Evolutionary conservation across 2,329 filamentous ascomycete species (phyloP), one percentile per base, ranked within the genome.

Genomic region (Magnaporthales sp.): DNA sequence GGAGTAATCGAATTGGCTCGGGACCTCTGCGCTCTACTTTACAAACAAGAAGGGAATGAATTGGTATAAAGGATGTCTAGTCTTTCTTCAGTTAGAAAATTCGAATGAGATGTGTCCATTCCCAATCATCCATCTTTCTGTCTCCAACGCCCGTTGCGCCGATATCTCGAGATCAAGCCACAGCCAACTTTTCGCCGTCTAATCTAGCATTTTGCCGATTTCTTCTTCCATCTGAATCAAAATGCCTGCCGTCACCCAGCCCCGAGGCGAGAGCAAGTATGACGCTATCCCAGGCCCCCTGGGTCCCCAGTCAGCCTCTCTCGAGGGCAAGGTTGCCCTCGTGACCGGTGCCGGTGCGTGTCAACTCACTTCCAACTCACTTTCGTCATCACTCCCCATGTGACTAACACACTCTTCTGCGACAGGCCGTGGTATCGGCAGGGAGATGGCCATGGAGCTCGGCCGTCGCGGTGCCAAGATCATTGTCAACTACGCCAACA

Each of bases 371-470:
- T 22, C n/a, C n/a, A 26, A 1, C 54, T 11, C 8, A 10, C 54
- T 26, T 24, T 9, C 8, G 1, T n/a, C 11, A 58, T 58, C 15
- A n/a, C n/a, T 10, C 9, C 15, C 19, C 31, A 46, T 46, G 19
- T 22, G 62, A 38, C 63, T 64, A 31, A 64, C 63, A 26, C 15
- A 10, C 15, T 19, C 1, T 9, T n/a, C 4, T n/a, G 8, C n/a
- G 7, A 32, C 29, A 65, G 74, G 80, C 31, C 82, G 88, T 6
- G 88, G 89, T 71, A 83, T 88, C 62, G 85, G 84, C n/a, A 84
- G 86, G 13, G 84, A 86, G 69, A 80, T 89, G 26, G 85, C 85
- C 8, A 85, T 87, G 0, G 70, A 74, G 68, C 72, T 75, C 2
- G 74, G 72, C 27, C 70, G 71, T 2, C 69, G 68, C 31, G 74